phyloP scores from a whole-genome alignment of 225 moss, liverwort and hornwort species.

The Physcomitrium patens region DNA sequence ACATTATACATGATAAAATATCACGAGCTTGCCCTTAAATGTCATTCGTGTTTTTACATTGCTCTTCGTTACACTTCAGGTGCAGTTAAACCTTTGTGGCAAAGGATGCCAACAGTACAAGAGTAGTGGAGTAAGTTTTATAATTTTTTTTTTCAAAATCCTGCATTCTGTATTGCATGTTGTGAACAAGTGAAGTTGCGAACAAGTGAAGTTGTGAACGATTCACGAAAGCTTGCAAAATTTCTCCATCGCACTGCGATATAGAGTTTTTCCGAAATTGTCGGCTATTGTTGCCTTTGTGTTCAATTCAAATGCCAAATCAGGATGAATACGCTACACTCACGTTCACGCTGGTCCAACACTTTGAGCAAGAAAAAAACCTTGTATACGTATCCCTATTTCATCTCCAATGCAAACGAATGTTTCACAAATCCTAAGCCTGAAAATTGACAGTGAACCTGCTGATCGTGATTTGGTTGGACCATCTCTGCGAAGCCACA shows the following conservation, averaged over 20 bases:
- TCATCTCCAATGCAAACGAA: neutral
- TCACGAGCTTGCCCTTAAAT: too few species aligned
- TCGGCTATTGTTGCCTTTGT: conserved; percentile 1
- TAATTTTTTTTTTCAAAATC: too few species aligned
- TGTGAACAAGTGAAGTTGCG: too few species aligned
- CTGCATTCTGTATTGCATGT: too few species aligned
- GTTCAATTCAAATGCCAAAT: neutral
- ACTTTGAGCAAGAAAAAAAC: neutral
- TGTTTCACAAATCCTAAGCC: neutral
- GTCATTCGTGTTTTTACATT: too few species aligned
- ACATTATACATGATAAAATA: too few species aligned
- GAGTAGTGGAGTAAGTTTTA: too few species aligned
- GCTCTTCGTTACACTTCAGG: too few species aligned
- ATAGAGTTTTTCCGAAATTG: neutral
- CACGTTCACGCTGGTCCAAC: neutral
- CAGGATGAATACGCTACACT: neutral
- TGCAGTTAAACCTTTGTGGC: too few species aligned
- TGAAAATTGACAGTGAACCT: neutral
- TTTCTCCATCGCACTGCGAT: neutral
- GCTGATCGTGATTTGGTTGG: neutral
- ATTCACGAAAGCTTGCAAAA: too few species aligned
- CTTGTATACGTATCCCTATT: neutral
- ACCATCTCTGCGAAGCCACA: neutral
- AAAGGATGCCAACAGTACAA: too few species aligned
- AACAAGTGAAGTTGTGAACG: too few species aligned